Evolutionary conservation across 2,329 filamentous ascomycete genomes (phyloP).

Genomic region (Aspergillus piperis): DNA sequence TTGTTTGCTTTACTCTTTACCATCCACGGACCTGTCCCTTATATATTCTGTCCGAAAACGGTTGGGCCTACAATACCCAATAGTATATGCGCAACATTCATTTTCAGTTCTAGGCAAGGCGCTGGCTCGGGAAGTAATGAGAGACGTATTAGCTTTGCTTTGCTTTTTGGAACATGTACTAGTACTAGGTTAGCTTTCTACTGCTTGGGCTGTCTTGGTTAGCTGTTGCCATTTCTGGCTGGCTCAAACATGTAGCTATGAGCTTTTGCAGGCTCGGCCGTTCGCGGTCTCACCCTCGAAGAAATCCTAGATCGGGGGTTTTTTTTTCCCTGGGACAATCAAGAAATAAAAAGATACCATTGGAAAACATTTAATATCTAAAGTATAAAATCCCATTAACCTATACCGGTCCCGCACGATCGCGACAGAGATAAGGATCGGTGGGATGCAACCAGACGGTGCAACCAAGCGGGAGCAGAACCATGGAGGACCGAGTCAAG

Average conservation of each 20-base stretch:
- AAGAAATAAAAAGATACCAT: too few species aligned
- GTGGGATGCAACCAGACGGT: neutral
- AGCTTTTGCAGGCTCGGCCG: neutral
- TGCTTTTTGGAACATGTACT: neutral
- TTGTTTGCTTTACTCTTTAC: conserved; percentile 6
- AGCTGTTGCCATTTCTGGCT: neutral
- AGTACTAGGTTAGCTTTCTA: neutral
- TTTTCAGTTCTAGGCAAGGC: neutral
- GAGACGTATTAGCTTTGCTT: neutral
- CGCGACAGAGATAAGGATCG: neutral
- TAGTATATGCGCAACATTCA: neutral
- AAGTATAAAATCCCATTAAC: neutral
- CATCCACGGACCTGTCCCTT: neutral
- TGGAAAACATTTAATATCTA: too few species aligned
- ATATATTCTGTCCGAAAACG: neutral
- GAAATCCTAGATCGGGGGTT: too few species aligned
- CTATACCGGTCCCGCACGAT: neutral
- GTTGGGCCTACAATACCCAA: too few species aligned
- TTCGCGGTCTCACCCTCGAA: neutral
- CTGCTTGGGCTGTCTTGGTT: neutral
- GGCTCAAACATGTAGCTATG: neutral
- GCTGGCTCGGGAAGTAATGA: neutral
- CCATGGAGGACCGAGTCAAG: neutral
- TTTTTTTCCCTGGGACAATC: too few species aligned
- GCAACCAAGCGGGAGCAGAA: neutral